A percentile compares a stretch with the other conserved stretches of the same genome.
Conservation (phyloP, 805 yeast species). For the Ogataea nonfermentans region DNA sequence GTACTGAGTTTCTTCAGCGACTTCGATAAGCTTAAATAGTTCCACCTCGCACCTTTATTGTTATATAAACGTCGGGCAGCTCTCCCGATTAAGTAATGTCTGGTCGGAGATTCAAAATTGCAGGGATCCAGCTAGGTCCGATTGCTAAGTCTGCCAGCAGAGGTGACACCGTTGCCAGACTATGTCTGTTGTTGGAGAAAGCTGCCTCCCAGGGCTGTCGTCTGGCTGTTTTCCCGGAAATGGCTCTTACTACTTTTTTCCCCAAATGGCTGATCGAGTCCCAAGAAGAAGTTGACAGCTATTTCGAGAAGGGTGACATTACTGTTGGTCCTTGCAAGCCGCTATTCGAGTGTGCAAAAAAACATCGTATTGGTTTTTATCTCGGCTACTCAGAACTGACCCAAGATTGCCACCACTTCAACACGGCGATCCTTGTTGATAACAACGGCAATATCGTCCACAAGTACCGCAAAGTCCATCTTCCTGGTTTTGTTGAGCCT, state of each 20-base stretch:
- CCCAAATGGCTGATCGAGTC: constrained; percentile 37
- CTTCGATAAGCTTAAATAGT: constrained; percentile 3
- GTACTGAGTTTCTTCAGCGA: background rate
- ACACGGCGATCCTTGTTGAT: constrained; percentile 33
- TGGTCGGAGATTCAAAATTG: constrained; percentile 24
- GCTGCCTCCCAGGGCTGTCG: constrained; percentile 34
- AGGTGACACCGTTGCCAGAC: constrained; percentile 32
- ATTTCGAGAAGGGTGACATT: constrained; percentile 38
- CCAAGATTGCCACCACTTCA: constrained; percentile 37
- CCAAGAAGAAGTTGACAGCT: constrained; percentile 36
- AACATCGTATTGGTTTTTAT: constrained; percentile 29
- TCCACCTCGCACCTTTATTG: constrained; percentile 8
- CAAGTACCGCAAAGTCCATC: constrained; percentile 37
- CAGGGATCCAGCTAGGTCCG: constrained; percentile 37
- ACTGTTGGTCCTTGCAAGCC: constrained; percentile 30
- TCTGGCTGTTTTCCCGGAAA: constrained; percentile 38
- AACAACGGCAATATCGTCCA: constrained; percentile 31
- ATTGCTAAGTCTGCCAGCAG: constrained; percentile 33
- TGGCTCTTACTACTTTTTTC: constrained; percentile 37
- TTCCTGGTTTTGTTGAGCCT: constrained; percentile 38
- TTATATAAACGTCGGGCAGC: no score
- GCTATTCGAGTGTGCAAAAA: constrained; percentile 36
- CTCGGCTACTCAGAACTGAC: constrained; percentile 40
- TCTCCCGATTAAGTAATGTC: background rate
- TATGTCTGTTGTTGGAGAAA: constrained; percentile 28